phyloP scores from a whole-genome alignment of 192 early-diverging fungal species.

The Coemansia sp. region DNA sequence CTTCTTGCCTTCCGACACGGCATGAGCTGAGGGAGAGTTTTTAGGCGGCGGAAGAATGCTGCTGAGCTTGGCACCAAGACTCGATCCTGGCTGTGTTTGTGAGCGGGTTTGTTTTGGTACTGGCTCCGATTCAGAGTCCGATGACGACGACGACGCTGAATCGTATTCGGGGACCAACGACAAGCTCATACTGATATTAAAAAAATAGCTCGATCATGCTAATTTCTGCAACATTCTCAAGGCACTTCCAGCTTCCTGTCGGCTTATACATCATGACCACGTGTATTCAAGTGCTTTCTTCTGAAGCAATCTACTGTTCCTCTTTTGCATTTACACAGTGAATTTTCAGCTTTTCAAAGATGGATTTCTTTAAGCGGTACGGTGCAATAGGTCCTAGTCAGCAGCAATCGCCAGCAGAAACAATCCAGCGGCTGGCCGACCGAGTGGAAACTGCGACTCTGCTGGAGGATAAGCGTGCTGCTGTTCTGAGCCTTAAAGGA shows the following conservation, averaged over 20 bases:
- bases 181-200: conserved; percentile 13
- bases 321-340: too few relatives aligned
- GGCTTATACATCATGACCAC: too few relatives aligned
- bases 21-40: background rate
- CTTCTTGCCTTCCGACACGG: background rate
- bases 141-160: conserved; percentile 25
- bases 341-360: conserved; percentile 7
- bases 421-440: conserved; percentile 81
- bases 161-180: conserved; percentile 42
- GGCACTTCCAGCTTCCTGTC: too few relatives aligned
- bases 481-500: conserved; percentile 81
- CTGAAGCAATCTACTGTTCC: background rate
- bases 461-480: conserved; percentile 86
- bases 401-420: conserved; percentile 59
- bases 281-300: too few relatives aligned
- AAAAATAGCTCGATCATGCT: background rate
- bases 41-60: conserved; percentile 38
- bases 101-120: conserved; percentile 4
- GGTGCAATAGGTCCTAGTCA: conserved; percentile 46
- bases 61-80: conserved; percentile 22
- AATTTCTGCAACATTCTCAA: background rate
- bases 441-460: conserved; percentile 79
- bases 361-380: conserved; percentile 55
- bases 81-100: background rate
- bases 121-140: conserved; percentile 26